Evolutionary conservation across 768 basidiomycete genomes (phyloP).

Genomic region (Leccinum variicolor): DNA sequence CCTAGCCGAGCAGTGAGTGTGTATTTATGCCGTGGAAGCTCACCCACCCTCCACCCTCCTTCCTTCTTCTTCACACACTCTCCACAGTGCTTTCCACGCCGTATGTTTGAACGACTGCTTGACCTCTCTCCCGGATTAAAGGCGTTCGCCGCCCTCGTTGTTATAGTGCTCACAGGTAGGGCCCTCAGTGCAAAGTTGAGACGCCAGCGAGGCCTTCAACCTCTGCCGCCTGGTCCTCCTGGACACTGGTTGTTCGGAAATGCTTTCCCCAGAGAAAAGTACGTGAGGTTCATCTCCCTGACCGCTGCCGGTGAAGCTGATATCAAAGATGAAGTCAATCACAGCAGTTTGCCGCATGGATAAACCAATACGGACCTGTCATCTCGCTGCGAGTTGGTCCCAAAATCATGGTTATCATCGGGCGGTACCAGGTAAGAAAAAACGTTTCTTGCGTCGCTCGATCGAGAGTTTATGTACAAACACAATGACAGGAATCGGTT

Average conservation of each 20-base stretch:
- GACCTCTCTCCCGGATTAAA: conserved; percentile 12
- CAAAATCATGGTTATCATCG: conserved; percentile 30
- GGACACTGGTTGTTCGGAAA: conserved; percentile 34
- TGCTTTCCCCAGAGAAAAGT: conserved; percentile 27
- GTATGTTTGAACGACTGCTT: conserved; percentile 8
- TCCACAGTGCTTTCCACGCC: neutral
- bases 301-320: neutral
- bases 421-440: conserved; percentile 34
- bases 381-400: conserved; percentile 53
- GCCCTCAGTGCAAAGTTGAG: conserved; percentile 9
- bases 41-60: neutral
- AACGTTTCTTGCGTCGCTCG: neutral
- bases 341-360: conserved; percentile 54
- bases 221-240: conserved; percentile 31
- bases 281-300: neutral
- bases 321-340: conserved; percentile 19
- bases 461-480: neutral
- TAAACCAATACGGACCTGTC: conserved; percentile 57
- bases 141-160: conserved; percentile 16
- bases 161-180: conserved; percentile 13
- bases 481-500: conserved; percentile 45
- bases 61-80: neutral
- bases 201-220: conserved; percentile 12
- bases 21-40: neutral
- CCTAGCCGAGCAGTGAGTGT: neutral